Evolutionary conservation across 148 eudicot genomes (phyloP).

Genomic region (Hydrangea macrophylla): DNA sequence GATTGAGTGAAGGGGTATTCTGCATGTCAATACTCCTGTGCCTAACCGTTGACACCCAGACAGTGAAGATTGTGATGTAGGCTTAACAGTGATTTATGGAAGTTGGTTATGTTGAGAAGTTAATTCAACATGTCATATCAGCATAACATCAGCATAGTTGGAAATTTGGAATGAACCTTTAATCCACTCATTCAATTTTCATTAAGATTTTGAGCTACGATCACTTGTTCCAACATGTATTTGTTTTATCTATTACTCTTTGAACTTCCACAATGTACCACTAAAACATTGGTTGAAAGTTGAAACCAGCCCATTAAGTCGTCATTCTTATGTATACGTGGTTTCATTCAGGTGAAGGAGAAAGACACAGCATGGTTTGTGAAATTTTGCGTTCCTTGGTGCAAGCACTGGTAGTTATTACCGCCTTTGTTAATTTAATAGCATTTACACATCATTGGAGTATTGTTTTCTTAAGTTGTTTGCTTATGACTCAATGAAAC

Average conservation of each 20-base stretch:
- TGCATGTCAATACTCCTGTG: too few species aligned
- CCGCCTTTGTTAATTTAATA: neutral
- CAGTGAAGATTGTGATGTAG: too few species aligned
- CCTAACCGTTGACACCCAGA: too few species aligned
- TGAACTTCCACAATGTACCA: neutral
- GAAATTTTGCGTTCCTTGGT: conserved; percentile 79
- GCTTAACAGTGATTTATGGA: too few species aligned
- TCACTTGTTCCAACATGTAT: neutral
- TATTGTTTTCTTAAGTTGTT: neutral
- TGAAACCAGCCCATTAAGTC: neutral
- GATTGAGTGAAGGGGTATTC: too few species aligned
- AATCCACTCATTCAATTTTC: neutral
- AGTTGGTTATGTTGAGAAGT: too few species aligned
- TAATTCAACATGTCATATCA: too few species aligned
- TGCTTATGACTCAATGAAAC: conserved; percentile 10
- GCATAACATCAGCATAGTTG: too few species aligned
- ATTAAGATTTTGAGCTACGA: neutral
- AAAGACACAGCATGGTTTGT: conserved; percentile 88
- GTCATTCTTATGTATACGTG: neutral
- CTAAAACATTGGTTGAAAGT: neutral
- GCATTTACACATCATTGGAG: neutral
- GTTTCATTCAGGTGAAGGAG: conserved; percentile 61
- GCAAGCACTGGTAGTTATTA: conserved; percentile 50
- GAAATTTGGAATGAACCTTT: too few species aligned
- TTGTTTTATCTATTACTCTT: too few species aligned